Percentiles rank a stretch among this genome's conserved stretches.
Conservation (phyloP, 1,139 yeast species). For the Schwanniomyces etchellsii region DNA sequence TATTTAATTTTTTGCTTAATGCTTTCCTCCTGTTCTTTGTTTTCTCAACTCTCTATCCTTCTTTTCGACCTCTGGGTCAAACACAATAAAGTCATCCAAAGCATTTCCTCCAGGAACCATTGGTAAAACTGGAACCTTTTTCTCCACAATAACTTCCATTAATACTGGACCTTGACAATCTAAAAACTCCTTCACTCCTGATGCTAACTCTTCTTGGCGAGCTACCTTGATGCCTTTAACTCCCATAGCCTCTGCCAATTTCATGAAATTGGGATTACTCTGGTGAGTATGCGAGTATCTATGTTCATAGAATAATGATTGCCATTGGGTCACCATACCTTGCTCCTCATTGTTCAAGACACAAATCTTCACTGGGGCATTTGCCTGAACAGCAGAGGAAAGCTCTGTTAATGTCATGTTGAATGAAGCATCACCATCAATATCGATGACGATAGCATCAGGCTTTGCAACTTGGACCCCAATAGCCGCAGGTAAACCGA, state of each 20-base stretch:
- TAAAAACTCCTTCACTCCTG: conserved; percentile 67
- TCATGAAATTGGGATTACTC: conserved; percentile 86
- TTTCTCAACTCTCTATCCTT: conserved; percentile 63
- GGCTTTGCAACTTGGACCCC: conserved; percentile 98
- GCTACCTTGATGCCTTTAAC: conserved; percentile 72
- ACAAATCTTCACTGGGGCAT: conserved; percentile 82
- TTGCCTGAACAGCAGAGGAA: conserved; percentile 90
- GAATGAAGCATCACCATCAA: conserved; percentile 98
- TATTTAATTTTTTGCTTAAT: conserved; percentile 16
- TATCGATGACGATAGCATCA: conserved; percentile 89
- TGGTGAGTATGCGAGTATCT: conserved; percentile 97
- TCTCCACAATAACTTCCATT: conserved; percentile 85
- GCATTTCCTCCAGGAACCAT: conserved; percentile 98
- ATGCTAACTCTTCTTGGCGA: conserved; percentile 55
- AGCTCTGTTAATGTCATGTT: conserved; percentile 94
- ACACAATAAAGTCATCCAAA: conserved; percentile 83
- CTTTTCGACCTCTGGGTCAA: conserved; percentile 74
- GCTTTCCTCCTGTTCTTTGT: conserved; percentile 54
- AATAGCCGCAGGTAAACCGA: conserved; percentile 93
- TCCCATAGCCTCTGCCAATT: conserved; percentile 92
- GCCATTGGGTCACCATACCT: conserved; percentile 99
- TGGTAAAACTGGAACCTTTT: conserved; percentile 96
- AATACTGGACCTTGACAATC: conserved; percentile 78
- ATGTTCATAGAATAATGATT: conserved; percentile 91
- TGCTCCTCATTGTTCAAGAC: conserved; percentile 95